These are phyloP conservation scores for Rubia yunnanensis DNA, from an alignment of 257 asterid species.

Conservation along the genomic window DNA sequence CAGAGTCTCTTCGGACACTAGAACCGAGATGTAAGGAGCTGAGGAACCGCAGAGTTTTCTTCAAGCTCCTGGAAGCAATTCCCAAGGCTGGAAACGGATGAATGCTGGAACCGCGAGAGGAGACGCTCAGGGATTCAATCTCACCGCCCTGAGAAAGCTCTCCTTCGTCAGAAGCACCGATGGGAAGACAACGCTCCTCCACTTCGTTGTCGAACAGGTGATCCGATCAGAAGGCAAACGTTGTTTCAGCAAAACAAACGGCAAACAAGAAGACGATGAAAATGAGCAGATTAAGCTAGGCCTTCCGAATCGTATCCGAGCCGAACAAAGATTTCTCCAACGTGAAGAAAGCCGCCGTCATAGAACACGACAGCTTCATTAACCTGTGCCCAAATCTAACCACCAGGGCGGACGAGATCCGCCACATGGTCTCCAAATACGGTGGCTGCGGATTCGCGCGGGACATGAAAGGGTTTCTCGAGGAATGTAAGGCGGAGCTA, in stretches of 20 bases:
- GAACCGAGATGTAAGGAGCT: conserved; percentile 64
- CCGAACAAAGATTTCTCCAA: too few relatives aligned
- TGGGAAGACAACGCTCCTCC: conserved; percentile 69
- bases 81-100: conserved; percentile 81
- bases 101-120: conserved; percentile 81
- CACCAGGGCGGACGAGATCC: conserved; percentile 30
- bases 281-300: conserved; percentile 43
- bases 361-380: conserved; percentile 46
- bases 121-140: conserved; percentile 70
- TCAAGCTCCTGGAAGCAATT: conserved; percentile 74
- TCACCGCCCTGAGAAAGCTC: conserved; percentile 48
- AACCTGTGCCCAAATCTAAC: conserved; percentile 29
- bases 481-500: conserved; percentile 63
- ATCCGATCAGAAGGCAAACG: conserved; percentile 60
- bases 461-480: conserved; percentile 59
- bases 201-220: conserved; percentile 77
- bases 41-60: conserved; percentile 47
- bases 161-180: conserved; percentile 65
- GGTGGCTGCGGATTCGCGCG: conserved; percentile 33
- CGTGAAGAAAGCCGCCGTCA: conserved; percentile 55
- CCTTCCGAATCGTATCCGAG: conserved; percentile 32
- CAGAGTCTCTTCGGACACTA: conserved; percentile 48
- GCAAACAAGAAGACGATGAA: conserved; percentile 29
- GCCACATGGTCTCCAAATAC: conserved; percentile 26
- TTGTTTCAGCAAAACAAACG: conserved; percentile 6